Conservation (phyloP, 257 asterid species). For the Dorcoceras hygrometricum region DNA sequence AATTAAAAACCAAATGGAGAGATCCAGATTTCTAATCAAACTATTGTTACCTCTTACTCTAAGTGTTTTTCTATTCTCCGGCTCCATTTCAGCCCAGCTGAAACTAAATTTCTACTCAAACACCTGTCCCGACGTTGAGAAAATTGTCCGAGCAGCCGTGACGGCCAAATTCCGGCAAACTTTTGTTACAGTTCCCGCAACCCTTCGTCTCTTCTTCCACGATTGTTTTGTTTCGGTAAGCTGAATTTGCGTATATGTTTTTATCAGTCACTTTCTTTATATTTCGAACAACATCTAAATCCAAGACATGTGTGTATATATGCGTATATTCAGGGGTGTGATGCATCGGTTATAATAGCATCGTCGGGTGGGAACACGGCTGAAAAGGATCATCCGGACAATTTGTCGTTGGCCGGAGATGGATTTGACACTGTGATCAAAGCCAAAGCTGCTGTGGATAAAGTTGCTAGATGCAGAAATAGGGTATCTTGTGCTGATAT, state of each 20-base stretch:
- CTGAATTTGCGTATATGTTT: too few relatives aligned
- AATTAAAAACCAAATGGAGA: background rate
- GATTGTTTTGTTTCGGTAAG: conserved; percentile 46
- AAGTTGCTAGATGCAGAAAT: conserved; percentile 50
- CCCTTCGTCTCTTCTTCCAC: conserved; percentile 49
- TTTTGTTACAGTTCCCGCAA: conserved; percentile 40
- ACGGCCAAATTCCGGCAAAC: conserved; percentile 39
- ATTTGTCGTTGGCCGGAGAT: conserved; percentile 86
- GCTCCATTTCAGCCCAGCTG: conserved; percentile 36
- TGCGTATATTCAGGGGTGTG: conserved; percentile 58
- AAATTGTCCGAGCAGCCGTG: conserved; percentile 35
- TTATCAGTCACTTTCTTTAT: too few relatives aligned
- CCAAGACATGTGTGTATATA: background rate
- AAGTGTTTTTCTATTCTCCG: conserved; percentile 16
- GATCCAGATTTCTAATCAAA: background rate
- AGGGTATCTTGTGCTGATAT: conserved; percentile 91
- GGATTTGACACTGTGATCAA: conserved; percentile 85
- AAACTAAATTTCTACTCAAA: conserved; percentile 35
- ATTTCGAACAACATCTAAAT: too few relatives aligned
- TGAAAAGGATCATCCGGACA: conserved; percentile 82
- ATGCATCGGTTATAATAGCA: conserved; percentile 68
- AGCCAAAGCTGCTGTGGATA: conserved; percentile 82
- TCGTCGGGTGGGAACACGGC: conserved; percentile 61
- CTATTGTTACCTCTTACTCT: too few relatives aligned
- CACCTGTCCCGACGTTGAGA: conserved; percentile 43